Percentiles rank a stretch among this genome's conserved stretches.
These are phyloP conservation scores for Lactarius deliciosus DNA, from an alignment of 768 basidiomycete genomes.

Conservation along the genomic window DNA sequence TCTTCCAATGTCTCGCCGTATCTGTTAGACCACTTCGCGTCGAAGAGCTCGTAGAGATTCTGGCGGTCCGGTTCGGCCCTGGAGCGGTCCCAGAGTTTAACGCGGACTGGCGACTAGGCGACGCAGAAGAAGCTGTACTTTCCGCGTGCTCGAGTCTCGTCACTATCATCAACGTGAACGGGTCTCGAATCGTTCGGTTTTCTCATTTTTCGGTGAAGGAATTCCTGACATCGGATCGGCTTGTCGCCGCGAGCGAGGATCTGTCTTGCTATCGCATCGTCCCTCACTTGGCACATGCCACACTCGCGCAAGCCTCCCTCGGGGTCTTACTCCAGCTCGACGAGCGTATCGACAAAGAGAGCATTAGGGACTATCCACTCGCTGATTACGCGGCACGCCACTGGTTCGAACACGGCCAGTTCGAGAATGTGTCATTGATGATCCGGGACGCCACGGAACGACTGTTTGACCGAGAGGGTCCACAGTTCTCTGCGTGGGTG, in stretches of 20 bases:
- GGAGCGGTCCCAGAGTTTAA: not conserved
- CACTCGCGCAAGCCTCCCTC: conserved; percentile 1
- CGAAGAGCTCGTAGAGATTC: conserved; percentile 10
- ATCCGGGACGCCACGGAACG: not conserved
- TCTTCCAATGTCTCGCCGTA: conserved; percentile 13
- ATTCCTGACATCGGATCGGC: conserved; percentile 11
- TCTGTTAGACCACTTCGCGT: conserved; percentile 10
- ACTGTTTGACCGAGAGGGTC: not conserved
- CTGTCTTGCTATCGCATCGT: conserved; percentile 5
- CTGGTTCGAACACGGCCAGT: conserved; percentile 1
- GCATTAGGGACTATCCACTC: not conserved
- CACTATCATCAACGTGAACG: not conserved
- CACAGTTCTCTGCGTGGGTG: not conserved
- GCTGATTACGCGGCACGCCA: not conserved
- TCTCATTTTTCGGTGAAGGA: conserved; percentile 17
- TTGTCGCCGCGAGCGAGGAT: not conserved
- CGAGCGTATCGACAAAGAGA: not conserved
- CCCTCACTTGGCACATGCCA: not conserved
- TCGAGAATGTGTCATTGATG: not conserved
- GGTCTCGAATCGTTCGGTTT: conserved; percentile 1
- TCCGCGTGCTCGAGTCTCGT: conserved; percentile 8
- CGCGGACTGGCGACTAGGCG: conserved; percentile 5
- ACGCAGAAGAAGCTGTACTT: not conserved
- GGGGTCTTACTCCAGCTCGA: not conserved
- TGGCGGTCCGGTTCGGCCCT: not conserved